Conservation (phyloP, 176 grass and related monocot genomes). For the Panicum miliaceum region DNA sequence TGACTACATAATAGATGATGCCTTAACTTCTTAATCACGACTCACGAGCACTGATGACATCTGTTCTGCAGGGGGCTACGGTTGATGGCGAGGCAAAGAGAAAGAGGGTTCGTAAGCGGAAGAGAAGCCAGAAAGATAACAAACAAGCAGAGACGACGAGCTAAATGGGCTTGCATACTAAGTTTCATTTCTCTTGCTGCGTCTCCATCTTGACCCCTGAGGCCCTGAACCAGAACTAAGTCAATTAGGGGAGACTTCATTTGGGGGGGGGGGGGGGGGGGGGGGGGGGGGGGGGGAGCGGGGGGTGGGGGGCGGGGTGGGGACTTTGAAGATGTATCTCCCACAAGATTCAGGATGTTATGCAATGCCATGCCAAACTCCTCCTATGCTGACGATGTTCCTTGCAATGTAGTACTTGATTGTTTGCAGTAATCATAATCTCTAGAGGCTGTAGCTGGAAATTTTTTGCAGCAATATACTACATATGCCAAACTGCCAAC, state of each 20-base stretch:
- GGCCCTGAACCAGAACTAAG: background rate
- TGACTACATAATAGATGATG: background rate
- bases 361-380: background rate
- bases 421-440: conserved; percentile 6
- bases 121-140: conserved; percentile 45
- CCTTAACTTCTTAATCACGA: background rate
- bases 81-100: conserved; percentile 46
- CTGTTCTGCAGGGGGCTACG: conserved; percentile 36
- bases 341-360: background rate
- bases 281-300: too few species aligned
- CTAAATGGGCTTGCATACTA: conserved; percentile 13
- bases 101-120: conserved; percentile 74
- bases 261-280: too few species aligned
- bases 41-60: conserved; percentile 2
- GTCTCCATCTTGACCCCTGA: background rate
- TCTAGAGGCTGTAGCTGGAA: background rate
- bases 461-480: background rate
- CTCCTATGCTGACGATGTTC: background rate
- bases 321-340: background rate
- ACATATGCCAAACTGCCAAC: background rate
- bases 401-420: conserved; percentile 22
- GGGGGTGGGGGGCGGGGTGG: too few species aligned
- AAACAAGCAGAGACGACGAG: conserved; percentile 32
- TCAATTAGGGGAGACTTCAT: background rate
- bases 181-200: background rate